phyloP scores from a whole-genome alignment of 768 basidiomycete genomes.

The Leccinum variicolor region DNA sequence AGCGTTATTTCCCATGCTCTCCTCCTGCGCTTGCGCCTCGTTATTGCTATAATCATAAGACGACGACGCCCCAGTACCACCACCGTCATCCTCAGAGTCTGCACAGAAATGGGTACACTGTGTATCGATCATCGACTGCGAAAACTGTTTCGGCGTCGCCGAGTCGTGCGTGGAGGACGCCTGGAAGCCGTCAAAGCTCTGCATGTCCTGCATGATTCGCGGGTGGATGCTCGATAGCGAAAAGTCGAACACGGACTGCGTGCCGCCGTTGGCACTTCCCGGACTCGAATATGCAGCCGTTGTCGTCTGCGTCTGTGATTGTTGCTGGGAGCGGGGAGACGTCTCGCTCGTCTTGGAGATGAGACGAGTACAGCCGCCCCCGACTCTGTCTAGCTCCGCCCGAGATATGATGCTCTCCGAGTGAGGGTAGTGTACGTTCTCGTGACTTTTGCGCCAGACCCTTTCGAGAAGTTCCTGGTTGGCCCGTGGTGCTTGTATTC shows the following conservation, averaged over 20 bases:
- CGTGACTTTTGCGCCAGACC: slow-evolving; percentile 44
- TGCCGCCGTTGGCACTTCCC: background rate
- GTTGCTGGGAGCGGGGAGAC: background rate
- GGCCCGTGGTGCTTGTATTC: background rate
- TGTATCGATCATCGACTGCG: slow-evolving; percentile 31
- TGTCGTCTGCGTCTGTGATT: background rate
- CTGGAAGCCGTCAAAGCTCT: slow-evolving; percentile 38
- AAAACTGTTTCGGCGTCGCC: slow-evolving; percentile 24
- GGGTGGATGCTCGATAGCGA: slow-evolving; percentile 22
- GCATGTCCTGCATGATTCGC: slow-evolving; percentile 52
- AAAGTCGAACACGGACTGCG: slow-evolving; percentile 6
- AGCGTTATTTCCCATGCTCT: background rate
- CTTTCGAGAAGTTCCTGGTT: slow-evolving; percentile 39
- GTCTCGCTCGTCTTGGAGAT: slow-evolving; percentile 24
- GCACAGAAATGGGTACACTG: slow-evolving; percentile 22
- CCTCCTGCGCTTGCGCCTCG: background rate
- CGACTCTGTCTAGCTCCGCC: slow-evolving; percentile 52
- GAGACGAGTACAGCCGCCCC: slow-evolving; percentile 48
- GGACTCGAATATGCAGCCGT: background rate
- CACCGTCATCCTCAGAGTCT: slow-evolving; percentile 7
- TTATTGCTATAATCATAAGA: background rate
- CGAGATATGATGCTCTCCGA: slow-evolving; percentile 31
- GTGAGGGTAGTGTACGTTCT: slow-evolving; percentile 32
- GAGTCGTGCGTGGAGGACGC: slow-evolving; percentile 26
- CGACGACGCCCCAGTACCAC: background rate